phyloP scores from a whole-genome alignment of 2,329 filamentous ascomycete genomes.

The Cytospora schulzeri region DNA sequence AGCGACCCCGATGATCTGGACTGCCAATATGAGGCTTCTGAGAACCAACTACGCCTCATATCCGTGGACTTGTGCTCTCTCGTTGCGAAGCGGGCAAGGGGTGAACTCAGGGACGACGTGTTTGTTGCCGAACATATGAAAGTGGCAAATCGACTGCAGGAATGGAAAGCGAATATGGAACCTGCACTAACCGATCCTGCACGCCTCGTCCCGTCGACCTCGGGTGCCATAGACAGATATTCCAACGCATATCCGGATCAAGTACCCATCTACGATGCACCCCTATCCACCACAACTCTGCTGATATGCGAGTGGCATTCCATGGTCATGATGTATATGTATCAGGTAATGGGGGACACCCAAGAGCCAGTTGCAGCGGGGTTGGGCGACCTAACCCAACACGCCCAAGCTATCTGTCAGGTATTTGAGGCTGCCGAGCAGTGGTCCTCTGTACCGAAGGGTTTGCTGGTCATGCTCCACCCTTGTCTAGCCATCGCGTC shows the following conservation, averaged over 20 bases:
- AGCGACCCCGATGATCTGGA: constrained; percentile 63
- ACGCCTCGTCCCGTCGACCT: constrained; percentile 59
- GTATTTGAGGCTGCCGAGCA: constrained; percentile 77
- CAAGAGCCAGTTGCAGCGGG: constrained; percentile 54
- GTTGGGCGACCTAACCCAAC: constrained; percentile 56
- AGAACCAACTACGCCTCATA: constrained; percentile 69
- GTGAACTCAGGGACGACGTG: constrained; percentile 63
- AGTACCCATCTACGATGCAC: constrained; percentile 64
- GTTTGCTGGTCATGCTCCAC: constrained; percentile 72
- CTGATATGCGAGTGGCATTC: constrained; percentile 77
- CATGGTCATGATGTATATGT: constrained; percentile 77
- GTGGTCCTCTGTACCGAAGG: constrained; percentile 70
- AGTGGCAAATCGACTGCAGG: constrained; percentile 49
- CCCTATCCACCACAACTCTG: constrained; percentile 74
- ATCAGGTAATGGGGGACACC: constrained; percentile 65
- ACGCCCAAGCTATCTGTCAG: constrained; percentile 73
- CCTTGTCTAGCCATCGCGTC: constrained; percentile 74
- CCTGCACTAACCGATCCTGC: constrained; percentile 61
- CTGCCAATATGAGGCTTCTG: constrained; percentile 68
- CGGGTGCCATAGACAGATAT: constrained; percentile 63
- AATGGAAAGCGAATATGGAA: constrained; percentile 60
- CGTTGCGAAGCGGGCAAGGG: constrained; percentile 68
- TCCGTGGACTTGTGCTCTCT: constrained; percentile 80
- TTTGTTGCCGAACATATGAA: constrained; percentile 65
- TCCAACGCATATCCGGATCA: constrained; percentile 66